phyloP scores from a whole-genome alignment of 2,329 filamentous ascomycete species.

The Zymoseptoria crescenta region DNA sequence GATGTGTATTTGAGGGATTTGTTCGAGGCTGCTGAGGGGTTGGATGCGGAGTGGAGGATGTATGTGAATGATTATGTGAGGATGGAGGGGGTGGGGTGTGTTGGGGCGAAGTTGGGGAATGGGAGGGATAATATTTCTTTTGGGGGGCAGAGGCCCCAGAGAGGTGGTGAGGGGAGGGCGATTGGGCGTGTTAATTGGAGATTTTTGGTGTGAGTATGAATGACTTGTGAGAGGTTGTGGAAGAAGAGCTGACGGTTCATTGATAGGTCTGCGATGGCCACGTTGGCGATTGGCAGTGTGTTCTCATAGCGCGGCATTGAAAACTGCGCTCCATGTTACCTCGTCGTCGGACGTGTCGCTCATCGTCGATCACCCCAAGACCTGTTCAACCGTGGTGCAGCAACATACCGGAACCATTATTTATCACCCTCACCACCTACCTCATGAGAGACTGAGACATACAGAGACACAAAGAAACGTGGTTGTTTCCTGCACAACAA shows the following conservation, averaged over 20 bases:
- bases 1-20: background rate
- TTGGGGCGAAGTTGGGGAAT: background rate
- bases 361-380: background rate
- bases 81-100: background rate
- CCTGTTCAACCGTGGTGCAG: background rate
- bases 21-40: background rate
- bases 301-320: background rate
- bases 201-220: background rate
- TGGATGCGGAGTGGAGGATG: background rate
- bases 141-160: background rate
- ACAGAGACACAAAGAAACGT: background rate
- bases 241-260: background rate
- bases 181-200: background rate
- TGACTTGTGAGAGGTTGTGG: background rate
- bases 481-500: background rate
- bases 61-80: background rate
- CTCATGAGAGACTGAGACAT: no score
- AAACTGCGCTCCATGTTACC: background rate
- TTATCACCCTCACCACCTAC: background rate
- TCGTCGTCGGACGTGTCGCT: background rate
- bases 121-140: background rate
- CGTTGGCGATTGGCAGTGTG: background rate
- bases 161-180: no score
- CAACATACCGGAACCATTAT: background rate
- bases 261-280: background rate